Conservation (phyloP, 306 rosid species). For the Vigna unguiculata region DNA sequence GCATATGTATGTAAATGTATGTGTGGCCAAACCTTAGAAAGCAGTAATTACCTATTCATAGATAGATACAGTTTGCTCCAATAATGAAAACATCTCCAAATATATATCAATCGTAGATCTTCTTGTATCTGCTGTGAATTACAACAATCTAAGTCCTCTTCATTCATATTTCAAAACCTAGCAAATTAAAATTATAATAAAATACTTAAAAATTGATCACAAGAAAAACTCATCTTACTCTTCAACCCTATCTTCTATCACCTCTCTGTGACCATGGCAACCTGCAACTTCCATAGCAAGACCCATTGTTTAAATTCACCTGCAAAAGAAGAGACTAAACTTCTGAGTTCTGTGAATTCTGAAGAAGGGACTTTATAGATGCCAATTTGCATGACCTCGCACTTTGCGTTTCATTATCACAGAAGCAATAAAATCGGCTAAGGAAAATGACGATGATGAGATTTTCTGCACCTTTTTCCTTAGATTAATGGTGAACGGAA, state of each 20-base stretch:
- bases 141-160: background rate
- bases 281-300: constrained; percentile 37
- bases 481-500: too few relatives aligned
- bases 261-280: too few relatives aligned
- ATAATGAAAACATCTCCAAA: background rate
- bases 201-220: background rate
- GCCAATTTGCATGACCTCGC: background rate
- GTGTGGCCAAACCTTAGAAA: background rate
- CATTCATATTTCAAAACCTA: background rate
- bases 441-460: background rate
- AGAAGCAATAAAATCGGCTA: background rate
- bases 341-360: background rate
- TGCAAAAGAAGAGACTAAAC: background rate
- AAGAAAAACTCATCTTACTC: constrained; percentile 53
- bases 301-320: constrained; percentile 49
- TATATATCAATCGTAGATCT: background rate
- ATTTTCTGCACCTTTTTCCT: background rate
- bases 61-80: background rate
- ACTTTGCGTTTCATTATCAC: background rate
- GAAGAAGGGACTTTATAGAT: background rate
- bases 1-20: too few relatives aligned
- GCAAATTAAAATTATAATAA: background rate
- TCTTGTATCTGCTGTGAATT: background rate
- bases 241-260: constrained; percentile 60
- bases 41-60: background rate